phyloP scores from a whole-genome alignment of 805 yeast genomes.

The Cyberlindnera nakhonratchasimensis region DNA sequence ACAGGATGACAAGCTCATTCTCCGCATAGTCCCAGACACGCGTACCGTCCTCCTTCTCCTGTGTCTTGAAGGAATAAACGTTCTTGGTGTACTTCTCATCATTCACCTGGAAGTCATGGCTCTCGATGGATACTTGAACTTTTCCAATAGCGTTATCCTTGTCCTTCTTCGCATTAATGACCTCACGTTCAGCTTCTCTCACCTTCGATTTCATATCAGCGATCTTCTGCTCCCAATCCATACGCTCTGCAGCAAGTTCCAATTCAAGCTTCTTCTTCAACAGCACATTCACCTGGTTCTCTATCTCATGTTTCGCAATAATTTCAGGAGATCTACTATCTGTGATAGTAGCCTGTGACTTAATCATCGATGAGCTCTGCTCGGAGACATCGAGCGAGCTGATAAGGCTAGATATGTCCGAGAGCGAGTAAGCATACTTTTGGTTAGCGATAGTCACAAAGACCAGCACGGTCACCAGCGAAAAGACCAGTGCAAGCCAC shows the following conservation, averaged over 20 bases:
- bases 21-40: conserved; percentile 7
- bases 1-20: conserved; percentile 18
- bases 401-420: conserved; percentile 10
- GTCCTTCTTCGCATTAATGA: background rate
- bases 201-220: conserved; percentile 1
- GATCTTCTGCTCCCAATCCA: conserved; percentile 6
- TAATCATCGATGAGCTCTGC: background rate
- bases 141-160: background rate
- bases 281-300: conserved; percentile 19
- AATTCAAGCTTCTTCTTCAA: conserved; percentile 19
- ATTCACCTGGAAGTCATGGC: background rate
- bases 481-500: conserved; percentile 7
- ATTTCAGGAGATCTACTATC: conserved; percentile 18
- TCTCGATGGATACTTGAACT: conserved; percentile 4
- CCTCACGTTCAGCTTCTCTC: conserved; percentile 3
- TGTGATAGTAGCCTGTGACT: conserved; percentile 7
- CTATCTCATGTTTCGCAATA: conserved; percentile 18
- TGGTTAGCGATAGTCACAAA: conserved; percentile 4
- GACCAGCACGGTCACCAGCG: conserved; percentile 6
- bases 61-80: conserved; percentile 10
- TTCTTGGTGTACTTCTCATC: conserved; percentile 5
- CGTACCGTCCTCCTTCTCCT: conserved; percentile 5
- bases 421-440: conserved; percentile 9
- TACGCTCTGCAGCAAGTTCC: conserved; percentile 13
- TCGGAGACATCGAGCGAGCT: conserved; percentile 11